Evolutionary conservation across 441 rosid species (phyloP).

Genomic region (Adansonia madagascariensis): DNA sequence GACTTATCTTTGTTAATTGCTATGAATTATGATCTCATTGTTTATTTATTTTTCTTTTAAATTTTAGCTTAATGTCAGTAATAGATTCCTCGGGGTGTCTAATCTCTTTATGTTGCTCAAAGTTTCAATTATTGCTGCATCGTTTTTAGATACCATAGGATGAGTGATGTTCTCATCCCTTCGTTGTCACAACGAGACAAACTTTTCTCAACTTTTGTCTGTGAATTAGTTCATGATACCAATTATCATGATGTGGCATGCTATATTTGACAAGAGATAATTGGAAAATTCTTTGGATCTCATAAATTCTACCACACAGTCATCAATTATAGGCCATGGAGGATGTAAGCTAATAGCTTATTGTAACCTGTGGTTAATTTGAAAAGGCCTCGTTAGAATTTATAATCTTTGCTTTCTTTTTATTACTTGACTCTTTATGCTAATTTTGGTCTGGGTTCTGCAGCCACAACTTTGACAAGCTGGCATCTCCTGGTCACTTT

Average conservation of each 20-base stretch:
- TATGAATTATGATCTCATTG: background rate
- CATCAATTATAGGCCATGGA: background rate
- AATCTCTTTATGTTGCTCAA: background rate
- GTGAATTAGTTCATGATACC: background rate
- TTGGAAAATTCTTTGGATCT: background rate
- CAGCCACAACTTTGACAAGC: constrained; percentile 99
- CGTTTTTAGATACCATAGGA: background rate
- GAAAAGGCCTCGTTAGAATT: background rate
- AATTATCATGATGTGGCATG: background rate
- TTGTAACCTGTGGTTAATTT: background rate
- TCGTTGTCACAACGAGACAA: background rate
- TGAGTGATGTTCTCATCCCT: background rate
- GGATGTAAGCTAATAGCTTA: constrained; percentile 7
- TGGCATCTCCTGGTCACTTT: constrained; percentile 99
- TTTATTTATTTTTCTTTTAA: background rate
- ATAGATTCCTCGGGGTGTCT: background rate
- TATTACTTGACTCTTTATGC: background rate
- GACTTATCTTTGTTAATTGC: background rate
- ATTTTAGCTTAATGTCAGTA: background rate
- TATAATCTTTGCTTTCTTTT: background rate
- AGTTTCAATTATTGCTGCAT: background rate
- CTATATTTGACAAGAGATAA: background rate
- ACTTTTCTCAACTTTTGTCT: background rate
- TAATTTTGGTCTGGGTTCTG: constrained; percentile 27
- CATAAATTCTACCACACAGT: background rate